Evolutionary conservation across 129 eudicot genomes (phyloP), one percentile per base, ranked within the genome.

Genomic region (Pseudognaphalium luteoalbum): DNA sequence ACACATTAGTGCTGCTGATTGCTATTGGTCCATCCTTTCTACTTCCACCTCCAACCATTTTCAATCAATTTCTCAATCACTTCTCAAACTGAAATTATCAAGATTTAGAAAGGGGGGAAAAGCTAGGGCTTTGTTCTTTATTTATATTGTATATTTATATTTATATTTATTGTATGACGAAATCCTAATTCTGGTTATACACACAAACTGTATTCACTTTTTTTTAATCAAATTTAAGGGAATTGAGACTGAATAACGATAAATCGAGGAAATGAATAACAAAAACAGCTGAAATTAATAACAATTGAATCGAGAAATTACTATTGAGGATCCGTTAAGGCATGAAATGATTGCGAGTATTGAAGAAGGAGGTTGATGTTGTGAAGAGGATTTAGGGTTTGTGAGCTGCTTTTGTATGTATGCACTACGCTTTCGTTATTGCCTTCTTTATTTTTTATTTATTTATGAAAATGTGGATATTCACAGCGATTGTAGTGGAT

Each of bases 21-120:
- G 85, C 83, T 54, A 89, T 60, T 8, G 87, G 74, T 52, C 90
- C 98, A 60, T 92, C 93, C 80, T 87, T 92, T 47, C 93, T 83
- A 78, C 58, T 89, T 79, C 97, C 54, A 47, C 54, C 96, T 77
- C 98, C 98, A 80, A 82, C 98, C 98, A 92, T 92, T 75, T 77
- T 72, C 33, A 17, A 16, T 32, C 69, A 12, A 14, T 47, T 47
- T 12, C 78, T 67, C 74, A 71, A 21, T 29, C 3, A 47, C 54
- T 47, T n/a, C 77, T 47, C 81, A 71, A 85, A 52, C 15, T 39
- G 17, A 47, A 14, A 47, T 33, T 65, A 12, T 12, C 30, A 14
- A 19, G 14, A 5, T 47, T 14, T 12, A 0, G 7, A 19, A 20
- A 20, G 28, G 28, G 28, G 28, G 1, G 4, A 34, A 74, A 30